These are phyloP conservation scores for Crithidia mellificae DNA, from an alignment of 208 protist species.

Conservation along the genomic window DNA sequence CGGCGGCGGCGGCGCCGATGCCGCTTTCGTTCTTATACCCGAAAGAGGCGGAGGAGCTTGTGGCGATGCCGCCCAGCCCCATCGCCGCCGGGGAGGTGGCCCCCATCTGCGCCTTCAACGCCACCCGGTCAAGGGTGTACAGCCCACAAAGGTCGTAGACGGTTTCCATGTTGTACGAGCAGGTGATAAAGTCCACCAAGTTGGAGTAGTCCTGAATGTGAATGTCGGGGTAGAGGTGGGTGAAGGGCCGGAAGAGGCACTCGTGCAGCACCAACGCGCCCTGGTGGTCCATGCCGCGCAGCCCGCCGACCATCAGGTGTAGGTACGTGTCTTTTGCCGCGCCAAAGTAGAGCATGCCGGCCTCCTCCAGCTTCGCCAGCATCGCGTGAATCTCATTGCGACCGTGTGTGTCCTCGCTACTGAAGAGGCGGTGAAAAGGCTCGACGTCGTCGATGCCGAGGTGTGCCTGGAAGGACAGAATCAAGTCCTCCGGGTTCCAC, in stretches of 20 bases:
- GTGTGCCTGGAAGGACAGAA: constrained; percentile 52
- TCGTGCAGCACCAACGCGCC: constrained; percentile 87
- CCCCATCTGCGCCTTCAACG: constrained; percentile 66
- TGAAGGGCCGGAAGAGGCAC: constrained; percentile 76
- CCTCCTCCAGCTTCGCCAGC: constrained; percentile 70
- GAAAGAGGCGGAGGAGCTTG: constrained; percentile 55
- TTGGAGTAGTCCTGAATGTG: constrained; percentile 92
- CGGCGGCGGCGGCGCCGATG: constrained; percentile 2
- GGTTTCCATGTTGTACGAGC: constrained; percentile 92
- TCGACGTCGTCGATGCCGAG: constrained; percentile 55
- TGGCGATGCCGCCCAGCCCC: constrained; percentile 82
- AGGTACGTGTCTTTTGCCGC: constrained; percentile 78
- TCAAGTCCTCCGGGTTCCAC: constrained; percentile 78
- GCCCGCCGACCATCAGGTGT: constrained; percentile 74
- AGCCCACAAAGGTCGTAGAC: constrained; percentile 90
- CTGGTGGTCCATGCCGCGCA: constrained; percentile 86
- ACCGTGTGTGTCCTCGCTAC: constrained; percentile 48
- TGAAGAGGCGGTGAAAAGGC: constrained; percentile 59
- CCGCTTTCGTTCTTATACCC: constrained; percentile 51
- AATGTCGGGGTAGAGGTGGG: constrained; percentile 84
- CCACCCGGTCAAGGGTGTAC: constrained; percentile 83
- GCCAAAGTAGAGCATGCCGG: constrained; percentile 87
- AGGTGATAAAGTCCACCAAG: constrained; percentile 88
- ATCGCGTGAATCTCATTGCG: constrained; percentile 84
- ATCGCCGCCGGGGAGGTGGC: constrained; percentile 82